Evolutionary conservation across 495 filamentous ascomycete species (phyloP).

Genomic region (Penicillium atrosanguineum): DNA sequence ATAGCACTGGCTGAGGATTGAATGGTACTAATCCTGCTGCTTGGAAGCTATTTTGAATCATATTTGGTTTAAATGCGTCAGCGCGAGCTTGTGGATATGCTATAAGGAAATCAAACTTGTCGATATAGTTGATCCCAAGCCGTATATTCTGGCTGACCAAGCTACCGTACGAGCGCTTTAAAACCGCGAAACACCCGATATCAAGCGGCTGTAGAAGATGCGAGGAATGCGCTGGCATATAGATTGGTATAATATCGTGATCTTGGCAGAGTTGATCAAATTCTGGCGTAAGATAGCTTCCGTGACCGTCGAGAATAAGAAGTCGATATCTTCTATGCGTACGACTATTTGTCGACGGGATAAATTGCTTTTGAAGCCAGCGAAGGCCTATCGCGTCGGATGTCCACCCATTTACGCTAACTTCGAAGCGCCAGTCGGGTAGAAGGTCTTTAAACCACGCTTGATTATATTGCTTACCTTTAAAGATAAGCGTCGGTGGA

Average conservation of each 20-base stretch:
- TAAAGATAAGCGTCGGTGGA: conserved; percentile 34
- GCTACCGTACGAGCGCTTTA: too few relatives aligned
- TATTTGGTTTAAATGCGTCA: too few relatives aligned
- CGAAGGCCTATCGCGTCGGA: not conserved
- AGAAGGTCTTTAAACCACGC: conserved; percentile 29
- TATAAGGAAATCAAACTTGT: too few relatives aligned
- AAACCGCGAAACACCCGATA: too few relatives aligned
- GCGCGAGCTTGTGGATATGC: too few relatives aligned
- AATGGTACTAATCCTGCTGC: too few relatives aligned
- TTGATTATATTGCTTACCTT: conserved; percentile 4
- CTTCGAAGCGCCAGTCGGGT: conserved; percentile 23
- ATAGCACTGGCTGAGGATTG: too few relatives aligned
- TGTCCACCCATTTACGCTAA: conserved; percentile 32
- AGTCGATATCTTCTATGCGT: not conserved
- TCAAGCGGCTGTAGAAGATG: conserved; percentile 8
- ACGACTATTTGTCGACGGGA: conserved; percentile 2
- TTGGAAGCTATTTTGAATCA: too few relatives aligned
- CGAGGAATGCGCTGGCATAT: conserved; percentile 25
- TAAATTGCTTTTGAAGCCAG: conserved; percentile 9
- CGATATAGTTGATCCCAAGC: too few relatives aligned
- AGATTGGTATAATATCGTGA: conserved; percentile 23
- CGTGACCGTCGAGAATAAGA: conserved; percentile 1
- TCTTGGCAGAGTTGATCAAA: conserved; percentile 19
- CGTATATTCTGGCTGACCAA: too few relatives aligned
- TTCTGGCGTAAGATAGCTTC: conserved; percentile 4